A percentile compares a stretch with the other conserved stretches of the same genome.
Evolutionary conservation across 805 yeast species (phyloP).

Genomic region (Suhomyces tanzawaensis): DNA sequence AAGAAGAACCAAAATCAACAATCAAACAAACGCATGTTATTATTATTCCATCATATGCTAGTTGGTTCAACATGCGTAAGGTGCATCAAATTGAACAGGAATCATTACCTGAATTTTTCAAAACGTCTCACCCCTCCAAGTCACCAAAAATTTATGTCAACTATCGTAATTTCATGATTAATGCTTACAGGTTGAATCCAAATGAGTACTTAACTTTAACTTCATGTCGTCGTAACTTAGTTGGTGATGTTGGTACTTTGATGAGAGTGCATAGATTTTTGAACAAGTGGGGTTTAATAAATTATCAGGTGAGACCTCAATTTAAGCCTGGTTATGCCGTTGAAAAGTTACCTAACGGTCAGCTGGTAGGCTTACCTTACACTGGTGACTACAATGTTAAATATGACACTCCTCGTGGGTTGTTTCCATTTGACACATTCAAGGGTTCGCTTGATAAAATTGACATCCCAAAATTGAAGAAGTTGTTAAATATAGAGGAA

Average conservation of each 20-base stretch:
- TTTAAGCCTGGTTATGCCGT: slow-evolving; percentile 61
- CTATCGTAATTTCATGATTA: slow-evolving; percentile 85
- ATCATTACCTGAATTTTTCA: slow-evolving; percentile 86
- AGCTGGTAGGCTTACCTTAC: slow-evolving; percentile 56
- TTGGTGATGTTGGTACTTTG: slow-evolving; percentile 88
- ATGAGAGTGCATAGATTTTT: slow-evolving; percentile 81
- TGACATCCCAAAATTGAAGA: slow-evolving; percentile 38
- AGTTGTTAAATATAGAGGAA: slow-evolving; percentile 19
- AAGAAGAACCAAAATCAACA: slow-evolving; percentile 4
- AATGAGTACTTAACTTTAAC: slow-evolving; percentile 87
- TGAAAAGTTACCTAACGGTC: slow-evolving; percentile 46
- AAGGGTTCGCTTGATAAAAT: slow-evolving; percentile 57
- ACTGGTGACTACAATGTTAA: slow-evolving; percentile 75
- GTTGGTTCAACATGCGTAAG: slow-evolving; percentile 77
- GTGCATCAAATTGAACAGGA: slow-evolving; percentile 77
- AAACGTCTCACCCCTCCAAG: slow-evolving; percentile 66
- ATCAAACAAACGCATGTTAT: slow-evolving; percentile 74
- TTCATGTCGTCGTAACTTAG: slow-evolving; percentile 84
- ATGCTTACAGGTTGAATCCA: slow-evolving; percentile 84
- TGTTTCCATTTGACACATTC: slow-evolving; percentile 86
- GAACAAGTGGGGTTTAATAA: slow-evolving; percentile 89
- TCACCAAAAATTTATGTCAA: slow-evolving; percentile 78
- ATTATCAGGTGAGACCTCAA: slow-evolving; percentile 85
- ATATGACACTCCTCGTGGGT: slow-evolving; percentile 87
- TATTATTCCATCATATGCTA: slow-evolving; percentile 80